Percentiles rank a stretch among this genome's conserved stretches.
These are phyloP conservation scores for Gossypium davidsonii DNA, from an alignment of 441 rosid species.

Conservation along the genomic window DNA sequence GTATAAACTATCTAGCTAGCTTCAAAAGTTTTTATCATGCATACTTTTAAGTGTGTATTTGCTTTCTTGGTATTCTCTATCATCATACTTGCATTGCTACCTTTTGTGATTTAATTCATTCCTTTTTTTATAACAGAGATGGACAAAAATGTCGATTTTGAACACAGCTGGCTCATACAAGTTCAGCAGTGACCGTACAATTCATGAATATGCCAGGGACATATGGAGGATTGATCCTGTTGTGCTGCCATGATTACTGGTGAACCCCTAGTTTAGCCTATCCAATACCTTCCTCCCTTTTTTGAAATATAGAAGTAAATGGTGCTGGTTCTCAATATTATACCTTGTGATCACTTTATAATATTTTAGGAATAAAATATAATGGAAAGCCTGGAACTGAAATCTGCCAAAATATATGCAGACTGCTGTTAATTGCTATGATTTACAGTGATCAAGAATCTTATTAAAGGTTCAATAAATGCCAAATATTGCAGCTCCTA, in stretches of 20 bases:
- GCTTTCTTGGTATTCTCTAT: neutral
- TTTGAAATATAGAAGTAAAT: neutral
- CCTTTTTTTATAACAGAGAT: slow-evolving; percentile 28
- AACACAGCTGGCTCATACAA: slow-evolving; percentile 53
- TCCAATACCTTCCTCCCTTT: neutral
- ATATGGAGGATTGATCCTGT: slow-evolving; percentile 71
- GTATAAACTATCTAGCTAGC: no score
- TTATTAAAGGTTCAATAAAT: neutral
- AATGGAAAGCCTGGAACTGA: neutral
- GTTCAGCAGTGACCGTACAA: slow-evolving; percentile 76
- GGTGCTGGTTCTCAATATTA: neutral
- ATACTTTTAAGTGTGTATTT: neutral
- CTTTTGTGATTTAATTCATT: neutral
- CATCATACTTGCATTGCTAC: neutral
- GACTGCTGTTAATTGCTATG: neutral
- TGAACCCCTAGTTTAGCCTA: neutral
- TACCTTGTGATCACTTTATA: neutral
- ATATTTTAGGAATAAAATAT: neutral
- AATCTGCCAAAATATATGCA: neutral
- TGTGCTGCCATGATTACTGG: slow-evolving; percentile 37
- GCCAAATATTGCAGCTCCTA: neutral
- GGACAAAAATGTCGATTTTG: slow-evolving; percentile 56
- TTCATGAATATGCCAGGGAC: slow-evolving; percentile 77
- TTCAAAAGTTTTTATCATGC: neutral
- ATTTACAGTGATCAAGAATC: neutral